These are phyloP conservation scores for Anthracocystis walkeri DNA, from an alignment of 1,284 basidiomycete species.

Conservation along the genomic window DNA sequence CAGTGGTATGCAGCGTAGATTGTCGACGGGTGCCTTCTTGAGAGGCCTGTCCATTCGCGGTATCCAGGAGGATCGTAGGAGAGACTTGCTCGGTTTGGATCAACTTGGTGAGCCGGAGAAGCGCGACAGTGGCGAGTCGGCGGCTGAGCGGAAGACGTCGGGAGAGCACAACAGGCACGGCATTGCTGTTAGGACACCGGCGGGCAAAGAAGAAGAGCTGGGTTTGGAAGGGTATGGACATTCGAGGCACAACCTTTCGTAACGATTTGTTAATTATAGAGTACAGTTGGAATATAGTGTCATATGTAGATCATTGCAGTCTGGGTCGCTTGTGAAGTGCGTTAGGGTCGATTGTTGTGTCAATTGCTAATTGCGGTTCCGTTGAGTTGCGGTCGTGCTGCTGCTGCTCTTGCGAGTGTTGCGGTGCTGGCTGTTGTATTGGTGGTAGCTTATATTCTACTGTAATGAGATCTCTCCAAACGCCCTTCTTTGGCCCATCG, in stretches of 20 bases:
- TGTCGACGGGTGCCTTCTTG: slow-evolving; percentile 62
- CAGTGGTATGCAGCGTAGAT: slow-evolving; percentile 42
- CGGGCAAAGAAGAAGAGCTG: slow-evolving; percentile 43
- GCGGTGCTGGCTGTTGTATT: slow-evolving; percentile 1
- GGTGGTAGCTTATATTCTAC: slow-evolving; percentile 24
- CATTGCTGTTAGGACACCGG: slow-evolving; percentile 32
- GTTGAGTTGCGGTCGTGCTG: background rate
- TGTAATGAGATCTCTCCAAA: slow-evolving; percentile 35
- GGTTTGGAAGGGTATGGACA: slow-evolving; percentile 48
- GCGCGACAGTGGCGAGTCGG: slow-evolving; percentile 10
- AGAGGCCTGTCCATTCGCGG: slow-evolving; percentile 36
- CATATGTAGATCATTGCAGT: slow-evolving; percentile 6
- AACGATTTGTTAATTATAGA: background rate
- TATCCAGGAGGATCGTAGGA: slow-evolving; percentile 57
- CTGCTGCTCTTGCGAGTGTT: background rate
- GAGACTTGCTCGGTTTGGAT: slow-evolving; percentile 50
- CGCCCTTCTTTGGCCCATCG: slow-evolving; percentile 29
- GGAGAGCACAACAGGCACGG: slow-evolving; percentile 33
- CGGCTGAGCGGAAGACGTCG: slow-evolving; percentile 11
- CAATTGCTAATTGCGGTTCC: background rate
- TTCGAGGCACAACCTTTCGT: slow-evolving; percentile 22
- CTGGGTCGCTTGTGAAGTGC: slow-evolving; percentile 36
- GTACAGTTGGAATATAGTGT: slow-evolving; percentile 7
- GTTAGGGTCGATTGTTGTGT: slow-evolving; percentile 33
- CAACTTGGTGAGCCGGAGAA: slow-evolving; percentile 16